These are phyloP conservation scores for Pachyrhizus erosus DNA, from an alignment of 306 rosid species.

Conservation along the genomic window DNA sequence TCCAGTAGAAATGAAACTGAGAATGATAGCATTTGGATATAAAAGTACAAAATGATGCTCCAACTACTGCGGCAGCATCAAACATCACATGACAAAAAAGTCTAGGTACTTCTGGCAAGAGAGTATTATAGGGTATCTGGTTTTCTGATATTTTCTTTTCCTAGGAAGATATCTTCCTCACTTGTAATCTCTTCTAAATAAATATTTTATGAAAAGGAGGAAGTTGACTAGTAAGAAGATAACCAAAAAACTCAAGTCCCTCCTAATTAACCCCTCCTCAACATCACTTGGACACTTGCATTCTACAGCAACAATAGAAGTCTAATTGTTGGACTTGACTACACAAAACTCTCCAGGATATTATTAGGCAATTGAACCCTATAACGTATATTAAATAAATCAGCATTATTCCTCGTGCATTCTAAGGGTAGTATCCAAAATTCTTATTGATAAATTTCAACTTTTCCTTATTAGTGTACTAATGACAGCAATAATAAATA, in stretches of 20 bases:
- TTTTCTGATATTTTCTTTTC: background rate
- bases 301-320: background rate
- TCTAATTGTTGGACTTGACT: background rate
- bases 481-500: background rate
- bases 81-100: constrained; percentile 8
- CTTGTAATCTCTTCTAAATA: background rate
- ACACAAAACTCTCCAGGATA: background rate
- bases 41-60: background rate
- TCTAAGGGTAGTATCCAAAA: background rate
- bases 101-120: background rate
- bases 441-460: background rate
- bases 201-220: background rate
- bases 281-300: background rate
- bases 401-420: background rate
- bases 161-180: constrained; percentile 9
- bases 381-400: background rate
- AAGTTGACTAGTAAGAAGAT: constrained; percentile 6
- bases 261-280: constrained; percentile 9
- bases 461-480: background rate
- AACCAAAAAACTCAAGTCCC: constrained; percentile 3
- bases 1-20: constrained; percentile 20
- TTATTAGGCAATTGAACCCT: background rate
- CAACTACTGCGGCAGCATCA: background rate
- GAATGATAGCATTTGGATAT: background rate
- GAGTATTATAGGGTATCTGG: background rate